phyloP scores from a whole-genome alignment of 371 early-diverging fungal species.

The Nematocida sp. region DNA sequence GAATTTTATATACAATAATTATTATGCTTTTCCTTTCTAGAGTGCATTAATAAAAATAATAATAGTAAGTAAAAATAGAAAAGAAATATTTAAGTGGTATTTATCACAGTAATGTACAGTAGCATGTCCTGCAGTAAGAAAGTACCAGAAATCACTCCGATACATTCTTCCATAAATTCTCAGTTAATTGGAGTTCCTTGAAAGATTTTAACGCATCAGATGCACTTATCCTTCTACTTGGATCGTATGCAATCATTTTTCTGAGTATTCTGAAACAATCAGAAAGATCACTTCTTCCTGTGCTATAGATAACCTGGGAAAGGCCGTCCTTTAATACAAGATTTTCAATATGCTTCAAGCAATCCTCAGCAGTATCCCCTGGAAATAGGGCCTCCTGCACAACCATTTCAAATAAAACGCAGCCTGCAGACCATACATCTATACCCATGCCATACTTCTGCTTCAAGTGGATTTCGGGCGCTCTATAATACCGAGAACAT shows the following conservation, averaged over 20 bases:
- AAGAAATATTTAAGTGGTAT: too few species aligned
- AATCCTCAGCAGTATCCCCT: conserved; percentile 8
- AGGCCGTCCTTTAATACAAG: background rate
- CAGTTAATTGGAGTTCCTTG: background rate
- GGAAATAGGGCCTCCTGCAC: conserved; percentile 23
- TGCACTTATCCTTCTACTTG: conserved; percentile 79
- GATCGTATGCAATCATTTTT: conserved; percentile 83
- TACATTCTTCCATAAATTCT: too few species aligned
- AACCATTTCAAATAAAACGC: conserved; percentile 87
- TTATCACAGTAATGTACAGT: too few species aligned
- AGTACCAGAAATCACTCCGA: too few species aligned
- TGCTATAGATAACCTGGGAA: background rate
- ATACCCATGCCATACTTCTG: conserved; percentile 84
- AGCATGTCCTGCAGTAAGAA: too few species aligned
- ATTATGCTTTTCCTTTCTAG: too few species aligned
- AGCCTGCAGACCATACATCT: conserved; percentile 96
- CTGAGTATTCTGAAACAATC: conserved; percentile 77
- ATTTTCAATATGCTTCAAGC: conserved; percentile 10
- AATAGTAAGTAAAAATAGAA: too few species aligned
- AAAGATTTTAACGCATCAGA: conserved; percentile 75
- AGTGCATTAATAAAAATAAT: too few species aligned
- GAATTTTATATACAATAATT: too few species aligned
- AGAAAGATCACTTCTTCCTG: conserved; percentile 13
- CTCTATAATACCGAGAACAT: conserved; percentile 93
- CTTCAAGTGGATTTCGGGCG: conserved; percentile 89